Evolutionary conservation across 371 early-diverging fungal genomes (phyloP).

Genomic region (Homolaphlyctis polyrhiza): DNA sequence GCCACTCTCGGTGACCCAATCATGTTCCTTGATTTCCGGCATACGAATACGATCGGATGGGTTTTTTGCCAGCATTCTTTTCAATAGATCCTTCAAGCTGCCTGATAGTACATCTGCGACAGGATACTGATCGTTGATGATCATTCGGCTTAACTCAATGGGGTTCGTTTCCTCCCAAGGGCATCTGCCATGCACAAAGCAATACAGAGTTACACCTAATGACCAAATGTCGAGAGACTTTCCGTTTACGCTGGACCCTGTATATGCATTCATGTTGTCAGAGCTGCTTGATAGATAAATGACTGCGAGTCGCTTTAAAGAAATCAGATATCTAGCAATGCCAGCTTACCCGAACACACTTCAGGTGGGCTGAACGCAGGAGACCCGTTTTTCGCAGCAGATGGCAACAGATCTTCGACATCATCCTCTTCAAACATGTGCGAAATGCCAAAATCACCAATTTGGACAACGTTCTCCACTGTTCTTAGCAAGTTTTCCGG

Average conservation of each 20-base stretch:
- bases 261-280: neutral
- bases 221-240: conserved; percentile 47
- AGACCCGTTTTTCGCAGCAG: conserved; percentile 37
- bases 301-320: too few species aligned
- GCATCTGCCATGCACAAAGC: conserved; percentile 80
- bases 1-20: conserved; percentile 83
- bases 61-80: conserved; percentile 71
- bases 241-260: conserved; percentile 18
- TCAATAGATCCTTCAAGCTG: conserved; percentile 58
- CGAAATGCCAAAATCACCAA: conserved; percentile 55
- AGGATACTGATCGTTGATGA: conserved; percentile 50
- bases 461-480: conserved; percentile 30
- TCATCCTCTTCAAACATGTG: conserved; percentile 41
- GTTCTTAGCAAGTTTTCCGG: conserved; percentile 51
- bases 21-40: conserved; percentile 58
- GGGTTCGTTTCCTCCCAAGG: conserved; percentile 78
- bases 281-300: neutral
- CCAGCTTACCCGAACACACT: conserved; percentile 36
- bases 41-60: conserved; percentile 73
- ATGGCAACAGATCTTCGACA: conserved; percentile 24
- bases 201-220: conserved; percentile 84
- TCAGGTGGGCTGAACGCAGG: conserved; percentile 49
- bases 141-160: conserved; percentile 65
- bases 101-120: conserved; percentile 16
- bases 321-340: too few species aligned